phyloP scores from a whole-genome alignment of 306 rosid genomes.

The Boehmeria nivea region DNA sequence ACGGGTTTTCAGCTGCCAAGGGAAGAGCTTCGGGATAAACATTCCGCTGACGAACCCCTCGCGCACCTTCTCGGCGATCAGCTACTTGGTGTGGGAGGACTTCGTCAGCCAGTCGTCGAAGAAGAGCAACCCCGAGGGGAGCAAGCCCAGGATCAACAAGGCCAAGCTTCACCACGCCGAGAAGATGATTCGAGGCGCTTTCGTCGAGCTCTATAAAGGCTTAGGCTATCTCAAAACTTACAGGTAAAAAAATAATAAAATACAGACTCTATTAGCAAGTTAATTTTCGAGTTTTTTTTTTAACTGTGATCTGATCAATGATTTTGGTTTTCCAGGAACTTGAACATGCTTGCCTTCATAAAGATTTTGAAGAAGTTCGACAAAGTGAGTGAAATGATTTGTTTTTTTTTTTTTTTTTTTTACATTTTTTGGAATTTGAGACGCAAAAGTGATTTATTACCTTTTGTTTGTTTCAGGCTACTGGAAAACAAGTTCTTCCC shows the following conservation, averaged over 20 bases:
- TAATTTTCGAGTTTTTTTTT: background rate
- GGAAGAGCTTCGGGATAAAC: constrained; percentile 79
- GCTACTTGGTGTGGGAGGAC: constrained; percentile 82
- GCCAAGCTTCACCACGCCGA: constrained; percentile 80
- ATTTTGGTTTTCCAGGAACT: constrained; percentile 50
- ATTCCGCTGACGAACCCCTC: constrained; percentile 90
- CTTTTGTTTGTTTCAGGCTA: constrained; percentile 50
- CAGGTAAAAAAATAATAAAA: constrained; percentile 36
- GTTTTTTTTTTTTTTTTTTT: constrained; percentile 12
- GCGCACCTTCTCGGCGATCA: constrained; percentile 81
- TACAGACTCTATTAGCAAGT: background rate
- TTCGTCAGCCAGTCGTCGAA: constrained; percentile 67
- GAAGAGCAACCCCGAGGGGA: constrained; percentile 55
- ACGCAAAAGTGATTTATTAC: background rate
- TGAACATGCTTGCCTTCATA: constrained; percentile 86
- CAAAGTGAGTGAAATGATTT: constrained; percentile 55
- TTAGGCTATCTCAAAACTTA: constrained; percentile 83
- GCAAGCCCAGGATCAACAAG: constrained; percentile 59
- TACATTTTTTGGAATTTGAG: constrained; percentile 7
- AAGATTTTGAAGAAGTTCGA: constrained; percentile 96
- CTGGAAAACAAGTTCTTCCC: constrained; percentile 80
- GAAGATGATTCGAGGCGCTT: constrained; percentile 90
- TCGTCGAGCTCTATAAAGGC: constrained; percentile 88
- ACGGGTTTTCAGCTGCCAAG: constrained; percentile 55
- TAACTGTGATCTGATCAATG: background rate